Percentiles rank a stretch among this genome's conserved stretches.
phyloP scores from a whole-genome alignment of 208 protist genomes.

The Wallacemonas sp. region DNA sequence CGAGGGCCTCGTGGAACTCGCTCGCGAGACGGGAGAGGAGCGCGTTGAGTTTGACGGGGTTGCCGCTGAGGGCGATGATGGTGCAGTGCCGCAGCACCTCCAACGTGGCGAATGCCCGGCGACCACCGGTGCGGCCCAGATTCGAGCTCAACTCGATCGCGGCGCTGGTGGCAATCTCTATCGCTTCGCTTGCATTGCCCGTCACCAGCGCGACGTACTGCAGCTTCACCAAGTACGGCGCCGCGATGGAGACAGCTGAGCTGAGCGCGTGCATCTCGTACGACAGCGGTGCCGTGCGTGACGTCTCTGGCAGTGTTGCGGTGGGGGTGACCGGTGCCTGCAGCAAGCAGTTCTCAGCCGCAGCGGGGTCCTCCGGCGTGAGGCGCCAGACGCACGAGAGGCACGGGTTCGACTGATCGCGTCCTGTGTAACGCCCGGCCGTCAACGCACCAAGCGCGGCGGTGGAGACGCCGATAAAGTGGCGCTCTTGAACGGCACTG shows the following conservation, averaged over 20 bases:
- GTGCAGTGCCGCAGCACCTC: constrained; percentile 29
- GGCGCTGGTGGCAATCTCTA: not conserved
- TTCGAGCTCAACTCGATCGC: not conserved
- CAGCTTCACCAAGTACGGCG: not conserved
- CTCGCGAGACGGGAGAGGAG: not conserved
- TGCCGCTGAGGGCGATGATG: constrained; percentile 15
- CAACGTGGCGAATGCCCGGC: constrained; percentile 12
- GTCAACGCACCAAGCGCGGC: not conserved
- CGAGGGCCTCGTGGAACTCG: not conserved
- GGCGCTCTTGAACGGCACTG: not conserved
- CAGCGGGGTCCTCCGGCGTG: not conserved
- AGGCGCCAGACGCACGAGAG: constrained; percentile 3
- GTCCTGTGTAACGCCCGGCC: not conserved
- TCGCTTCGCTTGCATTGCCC: not conserved
- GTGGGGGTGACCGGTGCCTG: constrained; percentile 2
- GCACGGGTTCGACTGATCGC: not conserved
- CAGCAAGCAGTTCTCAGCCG: not conserved
- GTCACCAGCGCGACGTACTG: not conserved
- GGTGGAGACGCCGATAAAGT: not conserved
- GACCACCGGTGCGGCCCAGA: not conserved
- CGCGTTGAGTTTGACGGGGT: constrained; percentile 3
- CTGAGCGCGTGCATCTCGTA: constrained; percentile 3
- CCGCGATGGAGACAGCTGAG: not conserved
- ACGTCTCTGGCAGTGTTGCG: constrained; percentile 1
- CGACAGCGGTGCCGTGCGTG: not conserved